Evolutionary conservation across 2,329 filamentous ascomycete species (phyloP), one percentile per base, ranked within the genome.

Genomic region (Trichoderma harzianum): DNA sequence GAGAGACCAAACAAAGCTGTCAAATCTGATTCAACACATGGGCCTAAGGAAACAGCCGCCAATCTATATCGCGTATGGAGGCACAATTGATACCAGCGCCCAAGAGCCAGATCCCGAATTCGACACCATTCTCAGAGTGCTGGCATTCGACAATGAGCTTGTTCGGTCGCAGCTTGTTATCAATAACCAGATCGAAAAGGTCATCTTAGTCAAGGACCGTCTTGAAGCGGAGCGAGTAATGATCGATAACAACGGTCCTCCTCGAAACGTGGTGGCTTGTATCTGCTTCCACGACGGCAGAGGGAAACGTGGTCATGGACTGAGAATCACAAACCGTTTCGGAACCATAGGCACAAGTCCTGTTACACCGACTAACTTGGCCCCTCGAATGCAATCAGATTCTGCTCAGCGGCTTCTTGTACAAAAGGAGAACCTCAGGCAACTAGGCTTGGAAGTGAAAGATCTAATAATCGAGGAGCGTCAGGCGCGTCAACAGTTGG

Each of bases 141-240:
- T 99, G 67, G 91, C 94, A 80, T 92, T 98, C 73, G 93, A 96
- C 73, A 90, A 95, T 75, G 88, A 92, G 24, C 82, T 92, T 57
- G 91, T 98, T 24, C 90, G 90, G 64, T 92, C 94, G 73, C 91
- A 94, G 72, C 84, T 98, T 61, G 91, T 99, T 77, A 96, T 98
- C 79, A 91, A 91, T 73, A 88, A 94, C 76, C 83, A 84, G 7
- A 93, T 98, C 67, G 96, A 99, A 73, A 95, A 98, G 79, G 89
- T 91, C 8, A 88, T 97, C 7, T 85, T 99, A 1, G 89, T 98
- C 69, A 85, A 90, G 70, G 85, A 91, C 34, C 85, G 92, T 32
- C 80, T 85, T 1, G 87, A 93, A 70, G 96, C 91, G 1, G 85
- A 91, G 57, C 82, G 85, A 5, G 87, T 93, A 60, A 93, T 97